phyloP scores from a whole-genome alignment of 1,284 basidiomycete genomes.

The Tremellales sp. region DNA sequence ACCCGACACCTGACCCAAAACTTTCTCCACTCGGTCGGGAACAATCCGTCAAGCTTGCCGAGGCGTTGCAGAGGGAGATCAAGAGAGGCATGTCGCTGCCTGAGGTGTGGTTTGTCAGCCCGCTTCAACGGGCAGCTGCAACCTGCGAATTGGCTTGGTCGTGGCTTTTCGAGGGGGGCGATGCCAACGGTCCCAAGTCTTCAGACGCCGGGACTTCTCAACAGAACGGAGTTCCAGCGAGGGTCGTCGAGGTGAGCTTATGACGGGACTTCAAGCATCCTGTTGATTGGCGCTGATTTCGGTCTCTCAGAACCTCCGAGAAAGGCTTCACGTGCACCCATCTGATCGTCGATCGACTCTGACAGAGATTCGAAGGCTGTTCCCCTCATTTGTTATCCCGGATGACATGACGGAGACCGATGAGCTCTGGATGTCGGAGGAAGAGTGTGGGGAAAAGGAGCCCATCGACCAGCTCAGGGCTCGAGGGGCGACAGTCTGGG shows the following conservation, averaged over 20 bases:
- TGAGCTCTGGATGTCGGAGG: conserved; percentile 20
- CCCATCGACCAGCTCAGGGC: conserved; percentile 32
- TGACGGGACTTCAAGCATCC: no score
- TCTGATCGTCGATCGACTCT: conserved; percentile 24
- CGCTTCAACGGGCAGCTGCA: conserved; percentile 28
- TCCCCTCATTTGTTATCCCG: conserved; percentile 23
- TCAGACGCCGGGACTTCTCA: no score
- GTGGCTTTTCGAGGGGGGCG: conserved; percentile 23
- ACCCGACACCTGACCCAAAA: neutral
- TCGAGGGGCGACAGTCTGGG: conserved; percentile 18
- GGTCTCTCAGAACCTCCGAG: conserved; percentile 37
- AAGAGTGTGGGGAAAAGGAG: no score
- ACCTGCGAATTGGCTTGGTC: conserved; percentile 32
- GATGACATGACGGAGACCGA: conserved; percentile 21
- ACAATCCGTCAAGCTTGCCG: neutral
- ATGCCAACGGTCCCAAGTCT: no score
- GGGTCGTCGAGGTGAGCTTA: conserved; percentile 25
- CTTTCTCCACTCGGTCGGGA: neutral
- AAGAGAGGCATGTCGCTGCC: conserved; percentile 28
- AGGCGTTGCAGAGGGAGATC: conserved; percentile 16
- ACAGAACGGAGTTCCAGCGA: conserved; percentile 22
- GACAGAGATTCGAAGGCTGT: conserved; percentile 14
- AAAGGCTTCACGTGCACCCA: conserved; percentile 34
- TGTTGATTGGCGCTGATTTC: no score
- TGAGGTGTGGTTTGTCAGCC: conserved; percentile 24